Conservation (phyloP, 768 basidiomycete species). For the Neoboletus brunneissimus region DNA sequence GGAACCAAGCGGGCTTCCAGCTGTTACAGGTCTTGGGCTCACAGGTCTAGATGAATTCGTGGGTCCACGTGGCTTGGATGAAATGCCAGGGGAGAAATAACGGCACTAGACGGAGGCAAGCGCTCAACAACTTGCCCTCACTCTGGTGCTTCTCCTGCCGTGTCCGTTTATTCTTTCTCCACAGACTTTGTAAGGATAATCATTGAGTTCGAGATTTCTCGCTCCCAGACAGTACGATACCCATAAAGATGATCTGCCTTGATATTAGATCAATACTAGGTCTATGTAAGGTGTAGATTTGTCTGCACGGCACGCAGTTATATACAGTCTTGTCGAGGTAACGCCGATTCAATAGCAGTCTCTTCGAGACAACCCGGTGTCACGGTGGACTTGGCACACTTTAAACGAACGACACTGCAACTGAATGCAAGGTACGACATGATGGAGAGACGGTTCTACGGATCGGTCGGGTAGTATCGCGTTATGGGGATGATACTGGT, state of each 20-base stretch:
- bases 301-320: no score
- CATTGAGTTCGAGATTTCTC: not conserved
- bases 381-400: not conserved
- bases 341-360: not conserved
- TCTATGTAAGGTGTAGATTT: not conserved
- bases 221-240: not conserved
- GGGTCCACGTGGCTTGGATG: conserved; percentile 10
- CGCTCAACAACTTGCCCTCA: not conserved
- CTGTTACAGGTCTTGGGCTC: conserved; percentile 30
- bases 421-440: not conserved
- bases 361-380: not conserved
- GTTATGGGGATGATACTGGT: not conserved
- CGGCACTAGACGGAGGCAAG: not conserved
- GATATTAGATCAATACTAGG: not conserved
- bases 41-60: conserved; percentile 20
- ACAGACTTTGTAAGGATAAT: not conserved
- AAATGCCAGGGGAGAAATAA: conserved; percentile 14
- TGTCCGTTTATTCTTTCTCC: not conserved
- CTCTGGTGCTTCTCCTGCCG: not conserved
- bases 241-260: not conserved
- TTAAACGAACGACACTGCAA: not conserved
- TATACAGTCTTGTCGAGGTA: not conserved
- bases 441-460: not conserved
- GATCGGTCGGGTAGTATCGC: not conserved
- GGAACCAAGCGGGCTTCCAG: conserved; percentile 20